Conservation (phyloP, 352 stramenopile genomes). For the Phytopythium kandeliae region DNA sequence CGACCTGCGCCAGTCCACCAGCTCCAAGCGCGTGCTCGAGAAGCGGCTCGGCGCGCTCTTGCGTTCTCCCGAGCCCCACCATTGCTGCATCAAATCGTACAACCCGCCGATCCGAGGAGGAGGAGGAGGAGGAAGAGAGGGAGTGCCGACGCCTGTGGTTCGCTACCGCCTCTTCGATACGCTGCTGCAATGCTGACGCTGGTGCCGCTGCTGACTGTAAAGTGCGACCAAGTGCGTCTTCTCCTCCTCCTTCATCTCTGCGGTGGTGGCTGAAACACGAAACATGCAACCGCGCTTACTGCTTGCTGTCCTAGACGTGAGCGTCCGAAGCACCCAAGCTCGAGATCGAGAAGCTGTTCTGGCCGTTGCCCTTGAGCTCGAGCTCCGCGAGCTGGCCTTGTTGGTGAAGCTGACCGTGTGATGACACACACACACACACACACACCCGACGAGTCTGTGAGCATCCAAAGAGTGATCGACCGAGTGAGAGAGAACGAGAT, state of each 20-base stretch:
- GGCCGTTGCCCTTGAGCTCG: conserved; percentile 25
- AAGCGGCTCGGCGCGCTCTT: conserved; percentile 43
- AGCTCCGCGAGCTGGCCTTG: conserved; percentile 42
- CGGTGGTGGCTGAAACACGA: not conserved
- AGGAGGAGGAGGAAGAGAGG: not conserved
- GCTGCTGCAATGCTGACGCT: conserved; percentile 27
- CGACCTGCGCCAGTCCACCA: conserved; percentile 47
- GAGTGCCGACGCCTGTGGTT: conserved; percentile 12
- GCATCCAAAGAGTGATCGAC: too few species aligned
- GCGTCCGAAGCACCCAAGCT: conserved; percentile 27
- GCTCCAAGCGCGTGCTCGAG: conserved; percentile 38
- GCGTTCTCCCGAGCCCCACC: conserved; percentile 11
- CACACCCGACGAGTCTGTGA: too few species aligned
- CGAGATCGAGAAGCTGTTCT: conserved; percentile 44
- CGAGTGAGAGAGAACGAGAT: too few species aligned
- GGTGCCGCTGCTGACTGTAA: too few species aligned
- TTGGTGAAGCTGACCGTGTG: conserved; percentile 43
- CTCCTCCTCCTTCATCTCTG: not conserved
- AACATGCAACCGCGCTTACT: conserved; percentile 1
- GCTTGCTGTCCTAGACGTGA: not conserved
- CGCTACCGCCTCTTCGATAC: conserved; percentile 74
- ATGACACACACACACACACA: too few species aligned
- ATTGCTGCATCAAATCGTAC: conserved; percentile 78
- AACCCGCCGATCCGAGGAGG: conserved; percentile 8
- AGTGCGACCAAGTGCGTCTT: too few species aligned